Evolutionary conservation across 768 basidiomycete genomes (phyloP).

Genomic region (Podaxis rugospora): DNA sequence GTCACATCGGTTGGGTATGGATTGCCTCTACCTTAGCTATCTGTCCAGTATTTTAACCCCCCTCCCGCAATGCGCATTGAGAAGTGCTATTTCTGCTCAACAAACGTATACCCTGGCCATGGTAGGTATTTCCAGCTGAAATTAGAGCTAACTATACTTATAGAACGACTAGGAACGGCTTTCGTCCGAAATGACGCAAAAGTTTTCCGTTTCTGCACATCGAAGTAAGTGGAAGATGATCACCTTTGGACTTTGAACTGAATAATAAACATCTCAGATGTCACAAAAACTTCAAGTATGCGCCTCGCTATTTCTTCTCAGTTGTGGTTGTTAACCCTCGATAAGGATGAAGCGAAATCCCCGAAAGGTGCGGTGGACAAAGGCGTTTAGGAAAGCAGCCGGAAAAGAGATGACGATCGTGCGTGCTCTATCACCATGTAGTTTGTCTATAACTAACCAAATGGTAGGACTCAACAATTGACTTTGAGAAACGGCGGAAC

Average conservation of each 20-base stretch:
- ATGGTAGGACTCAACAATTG: conserved; percentile 90
- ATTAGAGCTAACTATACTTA: background rate
- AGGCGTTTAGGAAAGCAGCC: conserved; percentile 97
- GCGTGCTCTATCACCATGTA: conserved; percentile 25
- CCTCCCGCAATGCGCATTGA: conserved; percentile 74
- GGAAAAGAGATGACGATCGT: conserved; percentile 99
- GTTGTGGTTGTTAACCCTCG: conserved; percentile 5
- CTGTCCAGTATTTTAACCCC: background rate
- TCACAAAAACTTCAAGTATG: conserved; percentile 98
- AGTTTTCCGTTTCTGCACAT: conserved; percentile 96
- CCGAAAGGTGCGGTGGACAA: conserved; percentile 98
- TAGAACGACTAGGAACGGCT: conserved; percentile 57
- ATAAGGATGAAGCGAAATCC: conserved; percentile 98
- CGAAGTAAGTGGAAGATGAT: conserved; percentile 60
- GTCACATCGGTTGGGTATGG: too few species aligned
- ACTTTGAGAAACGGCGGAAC: conserved; percentile 98
- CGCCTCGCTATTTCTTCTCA: conserved; percentile 16
- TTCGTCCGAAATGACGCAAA: conserved; percentile 99
- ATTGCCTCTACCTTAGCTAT: too few species aligned
- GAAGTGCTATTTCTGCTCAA: conserved; percentile 98
- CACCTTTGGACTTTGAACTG: background rate
- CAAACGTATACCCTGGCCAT: conserved; percentile 94
- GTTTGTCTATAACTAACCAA: background rate
- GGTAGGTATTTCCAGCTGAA: conserved; percentile 39
- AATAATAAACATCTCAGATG: conserved; percentile 48